Evolutionary conservation across 345 rosid species (phyloP).

Genomic region (Draba incana): DNA sequence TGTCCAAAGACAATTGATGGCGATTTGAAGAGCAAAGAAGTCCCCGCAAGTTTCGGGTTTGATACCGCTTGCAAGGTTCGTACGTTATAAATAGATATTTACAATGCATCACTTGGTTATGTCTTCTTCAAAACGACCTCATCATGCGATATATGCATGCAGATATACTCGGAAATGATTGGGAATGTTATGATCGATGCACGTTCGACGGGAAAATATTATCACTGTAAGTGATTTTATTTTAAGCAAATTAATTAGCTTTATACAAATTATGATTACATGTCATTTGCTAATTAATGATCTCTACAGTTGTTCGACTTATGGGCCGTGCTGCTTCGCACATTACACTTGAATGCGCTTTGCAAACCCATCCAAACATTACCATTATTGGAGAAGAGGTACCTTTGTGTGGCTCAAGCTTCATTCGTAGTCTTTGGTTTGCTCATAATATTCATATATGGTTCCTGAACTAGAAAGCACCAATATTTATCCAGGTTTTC

Average conservation of each 20-base stretch:
- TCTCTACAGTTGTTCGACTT: conserved; percentile 84
- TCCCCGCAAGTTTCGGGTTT: conserved; percentile 93
- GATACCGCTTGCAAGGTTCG: conserved; percentile 98
- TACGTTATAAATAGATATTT: not conserved
- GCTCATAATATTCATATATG: conserved; percentile 10
- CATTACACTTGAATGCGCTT: conserved; percentile 94
- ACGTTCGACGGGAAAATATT: conserved; percentile 95
- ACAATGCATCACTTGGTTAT: not conserved
- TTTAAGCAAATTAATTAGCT: not conserved
- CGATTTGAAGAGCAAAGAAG: conserved; percentile 94
- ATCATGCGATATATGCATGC: conserved; percentile 26
- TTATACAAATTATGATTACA: not conserved
- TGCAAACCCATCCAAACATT: conserved; percentile 96
- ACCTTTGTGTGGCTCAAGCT: not conserved
- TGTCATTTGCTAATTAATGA: conserved; percentile 19
- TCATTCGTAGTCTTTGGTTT: not conserved
- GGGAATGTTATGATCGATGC: conserved; percentile 99
- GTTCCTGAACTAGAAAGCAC: conserved; percentile 9
- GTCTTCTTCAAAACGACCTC: not conserved
- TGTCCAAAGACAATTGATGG: conserved; percentile 99
- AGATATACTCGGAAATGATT: conserved; percentile 98
- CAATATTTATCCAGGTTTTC: conserved; percentile 58
- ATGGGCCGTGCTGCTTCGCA: conserved; percentile 99
- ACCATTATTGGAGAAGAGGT: conserved; percentile 99
- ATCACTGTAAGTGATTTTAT: conserved; percentile 69